These are phyloP conservation scores for Neotropicomus parvogracilis DNA, from an alignment of 1,284 basidiomycete genomes.

Conservation along the genomic window DNA sequence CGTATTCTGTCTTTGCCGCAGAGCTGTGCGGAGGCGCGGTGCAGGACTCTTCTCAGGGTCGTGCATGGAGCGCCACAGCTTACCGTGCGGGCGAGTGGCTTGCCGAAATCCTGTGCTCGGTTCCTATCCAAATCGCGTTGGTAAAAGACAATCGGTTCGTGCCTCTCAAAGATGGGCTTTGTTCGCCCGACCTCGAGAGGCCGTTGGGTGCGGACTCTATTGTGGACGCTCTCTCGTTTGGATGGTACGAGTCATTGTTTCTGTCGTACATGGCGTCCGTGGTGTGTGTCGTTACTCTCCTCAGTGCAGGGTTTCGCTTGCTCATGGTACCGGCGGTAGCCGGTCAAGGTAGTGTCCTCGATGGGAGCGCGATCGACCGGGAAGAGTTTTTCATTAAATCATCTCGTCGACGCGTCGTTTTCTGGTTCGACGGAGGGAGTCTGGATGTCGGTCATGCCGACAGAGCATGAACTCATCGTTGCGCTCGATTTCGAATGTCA, in stretches of 20 bases:
- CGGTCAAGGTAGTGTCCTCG: slow-evolving; percentile 60
- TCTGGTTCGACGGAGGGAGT: slow-evolving; percentile 62
- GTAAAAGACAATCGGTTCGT: slow-evolving; percentile 56
- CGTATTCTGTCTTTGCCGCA: slow-evolving; percentile 20
- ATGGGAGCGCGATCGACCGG: slow-evolving; percentile 70
- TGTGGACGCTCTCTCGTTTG: slow-evolving; percentile 53
- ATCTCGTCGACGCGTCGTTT: slow-evolving; percentile 60
- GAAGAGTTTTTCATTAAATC: slow-evolving; percentile 59
- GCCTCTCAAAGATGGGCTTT: slow-evolving; percentile 57
- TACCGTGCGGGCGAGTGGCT: slow-evolving; percentile 60
- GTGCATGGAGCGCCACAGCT: slow-evolving; percentile 33
- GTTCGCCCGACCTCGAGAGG: slow-evolving; percentile 47
- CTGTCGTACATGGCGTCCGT: slow-evolving; percentile 57
- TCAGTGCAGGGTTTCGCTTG: not conserved
- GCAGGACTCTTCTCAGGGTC: not conserved
- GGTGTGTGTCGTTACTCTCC: slow-evolving; percentile 29
- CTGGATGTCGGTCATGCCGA: slow-evolving; percentile 66
- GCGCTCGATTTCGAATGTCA: slow-evolving; percentile 62
- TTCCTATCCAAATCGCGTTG: slow-evolving; percentile 61
- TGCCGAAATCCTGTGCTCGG: slow-evolving; percentile 56
- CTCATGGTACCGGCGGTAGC: slow-evolving; percentile 32
- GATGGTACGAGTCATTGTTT: slow-evolving; percentile 65
- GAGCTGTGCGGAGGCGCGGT: slow-evolving; percentile 14
- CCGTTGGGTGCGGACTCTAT: slow-evolving; percentile 51
- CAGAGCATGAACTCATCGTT: slow-evolving; percentile 49